Base-by-base conservation (phyloP, 73 alveolate species). In the Paramecium caudatum region DNA sequence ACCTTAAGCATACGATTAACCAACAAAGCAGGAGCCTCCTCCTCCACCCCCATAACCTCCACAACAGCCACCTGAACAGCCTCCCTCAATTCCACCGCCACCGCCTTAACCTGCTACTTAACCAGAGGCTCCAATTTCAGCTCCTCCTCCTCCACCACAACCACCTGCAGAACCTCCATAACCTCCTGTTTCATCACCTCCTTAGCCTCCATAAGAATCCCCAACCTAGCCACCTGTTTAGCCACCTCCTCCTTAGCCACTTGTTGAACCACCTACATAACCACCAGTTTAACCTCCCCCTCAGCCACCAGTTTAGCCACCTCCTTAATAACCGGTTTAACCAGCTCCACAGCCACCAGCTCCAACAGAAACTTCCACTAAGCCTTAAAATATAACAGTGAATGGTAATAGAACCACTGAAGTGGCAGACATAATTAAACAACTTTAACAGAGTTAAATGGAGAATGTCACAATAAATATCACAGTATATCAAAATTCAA, bases 351-450 rank as follows among this genome's bases (percentile, higher is more conserved):
- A 3, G 3, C 2, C 3, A 46, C 61, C 61, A 46, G 15, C 61
- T 46, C 15, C 3, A 46, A 46, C 10, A 6, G 61, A 55, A 55
- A 55, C 80, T n/a, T n/a, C n/a, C n/a, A n/a, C n/a, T n/a, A n/a
- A n/a, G n/a, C n/a, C n/a, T n/a, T n/a, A n/a, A 55, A 55, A 55
- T 21, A 55, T 55, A 55, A 55, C 80, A 5, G 80, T 55, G 1
- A 55, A 55, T 55, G 80, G 80, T 12, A 55, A 55, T 7, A 55
- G 80, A 55, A 55, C 80, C 12, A 55, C 80, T 23, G 80, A 55
- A 55, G 80, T 55, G 9, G 7, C 23, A 55, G 45, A 15, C 30
- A 10, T 55, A 7, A 55, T 55, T 8, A 55, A 55, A 55, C 30
- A 55, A 21, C 30, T 55, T 4, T 5, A 55, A 55, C 46, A 55